Evolutionary conservation across 768 basidiomycete species (phyloP).

Genomic region (Sarcodon aspratus): DNA sequence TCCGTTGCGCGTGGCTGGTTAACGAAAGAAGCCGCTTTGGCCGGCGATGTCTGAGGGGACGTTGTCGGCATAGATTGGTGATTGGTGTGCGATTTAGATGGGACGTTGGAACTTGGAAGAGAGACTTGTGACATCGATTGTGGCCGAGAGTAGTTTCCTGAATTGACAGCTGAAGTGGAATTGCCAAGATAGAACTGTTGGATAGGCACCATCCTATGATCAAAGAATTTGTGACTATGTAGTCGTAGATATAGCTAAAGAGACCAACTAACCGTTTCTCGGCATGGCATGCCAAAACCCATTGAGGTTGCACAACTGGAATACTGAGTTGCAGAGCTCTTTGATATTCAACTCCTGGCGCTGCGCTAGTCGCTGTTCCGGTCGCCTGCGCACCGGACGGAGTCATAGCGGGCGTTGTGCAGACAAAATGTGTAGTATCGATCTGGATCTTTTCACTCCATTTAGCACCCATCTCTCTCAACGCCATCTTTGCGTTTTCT

Average conservation of each 20-base stretch:
- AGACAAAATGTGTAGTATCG: conserved; percentile 97
- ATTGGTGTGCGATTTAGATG: conserved; percentile 17
- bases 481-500: conserved; percentile 70
- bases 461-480: conserved; percentile 79
- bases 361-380: conserved; percentile 36
- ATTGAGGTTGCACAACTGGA: conserved; percentile 89
- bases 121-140: conserved; percentile 72
- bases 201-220: conserved; percentile 74
- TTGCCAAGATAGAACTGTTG: conserved; percentile 73
- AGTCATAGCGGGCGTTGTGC: conserved; percentile 76
- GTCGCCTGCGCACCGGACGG: conserved; percentile 43
- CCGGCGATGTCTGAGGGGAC: conserved; percentile 25
- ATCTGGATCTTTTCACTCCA: conserved; percentile 93
- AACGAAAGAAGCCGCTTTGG: conserved; percentile 16
- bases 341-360: conserved; percentile 82
- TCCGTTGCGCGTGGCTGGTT: conserved; percentile 7
- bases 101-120: conserved; percentile 23
- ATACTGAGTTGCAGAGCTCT: conserved; percentile 90
- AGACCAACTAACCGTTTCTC: conserved; percentile 59
- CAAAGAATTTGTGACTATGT: background rate
- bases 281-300: conserved; percentile 82
- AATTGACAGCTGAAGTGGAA: conserved; percentile 34
- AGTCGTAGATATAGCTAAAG: background rate
- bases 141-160: conserved; percentile 34
- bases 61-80: conserved; percentile 60